A percentile compares a stretch with the other conserved stretches of the same genome.
phyloP scores from a whole-genome alignment of 495 filamentous ascomycete genomes.

The Penicillium angulare region DNA sequence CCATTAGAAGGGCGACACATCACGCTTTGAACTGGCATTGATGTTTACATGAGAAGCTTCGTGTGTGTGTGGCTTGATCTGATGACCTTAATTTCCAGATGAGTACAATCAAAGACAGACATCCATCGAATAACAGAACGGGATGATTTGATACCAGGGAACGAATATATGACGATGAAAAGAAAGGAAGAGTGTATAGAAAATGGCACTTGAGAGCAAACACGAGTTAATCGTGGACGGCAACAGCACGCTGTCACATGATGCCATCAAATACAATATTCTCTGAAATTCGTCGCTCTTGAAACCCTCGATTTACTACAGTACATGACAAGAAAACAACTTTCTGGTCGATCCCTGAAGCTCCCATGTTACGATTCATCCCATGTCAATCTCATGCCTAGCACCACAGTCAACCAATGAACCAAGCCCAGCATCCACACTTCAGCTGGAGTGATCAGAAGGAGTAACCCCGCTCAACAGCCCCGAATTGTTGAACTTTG shows the following conservation, averaged over 20 bases:
- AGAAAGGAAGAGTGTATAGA: neutral
- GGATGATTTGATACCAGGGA: neutral
- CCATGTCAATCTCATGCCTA: neutral
- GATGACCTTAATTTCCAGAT: neutral
- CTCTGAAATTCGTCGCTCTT: neutral
- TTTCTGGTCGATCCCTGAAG: too few relatives aligned
- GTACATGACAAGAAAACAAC: too few relatives aligned
- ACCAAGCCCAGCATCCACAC: neutral
- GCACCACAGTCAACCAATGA: neutral
- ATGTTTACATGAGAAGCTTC: too few relatives aligned
- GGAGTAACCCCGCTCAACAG: neutral
- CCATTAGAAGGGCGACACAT: too few relatives aligned
- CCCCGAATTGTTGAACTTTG: neutral
- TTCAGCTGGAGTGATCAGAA: too few relatives aligned
- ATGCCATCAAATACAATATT: neutral
- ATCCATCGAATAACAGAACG: too few relatives aligned
- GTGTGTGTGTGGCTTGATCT: too few relatives aligned
- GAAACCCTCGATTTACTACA: too few relatives aligned
- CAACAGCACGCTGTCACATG: conserved; percentile 7
- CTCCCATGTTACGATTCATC: too few relatives aligned
- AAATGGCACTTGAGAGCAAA: neutral
- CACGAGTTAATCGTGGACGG: neutral
- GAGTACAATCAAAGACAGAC: too few relatives aligned
- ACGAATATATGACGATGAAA: neutral
- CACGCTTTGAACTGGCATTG: too few relatives aligned